Percentiles rank a stretch among this genome's conserved stretches.
These are phyloP conservation scores for Mucor plumbeus DNA, from an alignment of 371 early-diverging fungal genomes.

Conservation along the genomic window DNA sequence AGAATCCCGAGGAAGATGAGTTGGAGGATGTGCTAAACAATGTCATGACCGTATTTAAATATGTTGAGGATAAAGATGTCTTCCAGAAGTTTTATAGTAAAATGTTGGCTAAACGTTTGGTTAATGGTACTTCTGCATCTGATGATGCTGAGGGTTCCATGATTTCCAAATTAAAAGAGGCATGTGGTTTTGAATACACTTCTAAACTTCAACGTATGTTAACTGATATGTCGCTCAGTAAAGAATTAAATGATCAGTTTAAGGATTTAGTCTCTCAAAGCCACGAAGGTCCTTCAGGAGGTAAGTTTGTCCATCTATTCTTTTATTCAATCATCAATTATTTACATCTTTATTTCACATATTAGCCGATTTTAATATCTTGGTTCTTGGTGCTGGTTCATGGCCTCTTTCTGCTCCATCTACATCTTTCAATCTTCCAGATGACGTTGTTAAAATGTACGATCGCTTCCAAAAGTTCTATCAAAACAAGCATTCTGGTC, in stretches of 20 bases:
- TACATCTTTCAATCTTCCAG: conserved; percentile 83
- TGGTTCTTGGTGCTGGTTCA: conserved; percentile 84
- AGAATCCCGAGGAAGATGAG: conserved; percentile 82
- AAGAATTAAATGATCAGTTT: conserved; percentile 74
- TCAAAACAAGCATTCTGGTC: conserved; percentile 79
- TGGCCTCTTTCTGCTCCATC: conserved; percentile 91
- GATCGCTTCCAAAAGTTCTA: conserved; percentile 87
- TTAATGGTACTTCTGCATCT: conserved; percentile 71
- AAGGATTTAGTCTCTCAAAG: conserved; percentile 51
- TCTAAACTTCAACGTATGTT: conserved; percentile 90
- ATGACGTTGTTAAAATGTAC: conserved; percentile 78
- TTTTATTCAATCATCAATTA: not conserved
- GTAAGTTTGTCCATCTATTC: conserved; percentile 25
- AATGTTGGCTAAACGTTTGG: conserved; percentile 87
- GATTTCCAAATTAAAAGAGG: conserved; percentile 73
- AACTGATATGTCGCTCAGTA: conserved; percentile 83
- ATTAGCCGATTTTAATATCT: conserved; percentile 81
- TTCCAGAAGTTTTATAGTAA: conserved; percentile 95
- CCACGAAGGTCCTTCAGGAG: conserved; percentile 46
- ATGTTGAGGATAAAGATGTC: conserved; percentile 92
- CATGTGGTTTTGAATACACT: conserved; percentile 90
- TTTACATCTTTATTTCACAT: conserved; percentile 6
- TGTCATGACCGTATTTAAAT: conserved; percentile 85
- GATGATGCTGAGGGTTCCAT: conserved; percentile 79
- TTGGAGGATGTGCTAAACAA: conserved; percentile 86